Evolutionary conservation across 1,139 yeast genomes (phyloP), one percentile per base, ranked within the genome.

Genomic region (Pichia kudriavzevii): DNA sequence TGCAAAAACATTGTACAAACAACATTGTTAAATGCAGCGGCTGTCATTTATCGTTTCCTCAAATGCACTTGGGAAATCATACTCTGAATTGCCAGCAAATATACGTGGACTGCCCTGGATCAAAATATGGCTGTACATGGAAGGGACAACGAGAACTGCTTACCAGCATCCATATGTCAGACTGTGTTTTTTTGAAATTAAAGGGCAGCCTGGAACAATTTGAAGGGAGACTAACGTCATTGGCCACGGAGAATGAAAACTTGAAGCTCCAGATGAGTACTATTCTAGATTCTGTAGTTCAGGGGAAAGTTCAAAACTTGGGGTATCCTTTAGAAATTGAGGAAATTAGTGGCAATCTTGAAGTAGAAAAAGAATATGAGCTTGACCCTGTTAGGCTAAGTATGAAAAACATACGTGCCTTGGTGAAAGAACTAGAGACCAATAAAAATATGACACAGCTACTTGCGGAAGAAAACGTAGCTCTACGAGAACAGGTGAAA

Each of bases 301-400:
- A 66, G 42, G 78, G 78, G 1, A 69, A 65, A 44, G 54, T 72
- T 22, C 66, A 75, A 6, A 72, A 72, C 45, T 50, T 71, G 16
- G 78, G 78, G 0, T 69, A 67, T 45, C 59, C 63, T 34, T 66
- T 69, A 36, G 63, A 65, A 18, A 8, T 39, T 11, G 44, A 37
- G 20, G 38, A 37, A 15, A 18, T 36, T 10, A 28, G 19, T 8
- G 16, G 10, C 7, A 26, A 19, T 8, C 20, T 11, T 17, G 72
- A 20, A 50, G 68, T 4, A 7, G 13, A 11, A 11, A 17, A 9
- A 10, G 19, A 11, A 18, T 7, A 12, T 3, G 11, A 12, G 10
- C 3, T 11, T 16, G 22, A 16, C 7, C 9, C 22, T 10, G 17
- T 15, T 31, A 61, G 64, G 42, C 58, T 56, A 27, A 75, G 67